Base-by-base conservation (phyloP, 1,139 yeast genomes). In the Starmera stellimalicola region DNA sequence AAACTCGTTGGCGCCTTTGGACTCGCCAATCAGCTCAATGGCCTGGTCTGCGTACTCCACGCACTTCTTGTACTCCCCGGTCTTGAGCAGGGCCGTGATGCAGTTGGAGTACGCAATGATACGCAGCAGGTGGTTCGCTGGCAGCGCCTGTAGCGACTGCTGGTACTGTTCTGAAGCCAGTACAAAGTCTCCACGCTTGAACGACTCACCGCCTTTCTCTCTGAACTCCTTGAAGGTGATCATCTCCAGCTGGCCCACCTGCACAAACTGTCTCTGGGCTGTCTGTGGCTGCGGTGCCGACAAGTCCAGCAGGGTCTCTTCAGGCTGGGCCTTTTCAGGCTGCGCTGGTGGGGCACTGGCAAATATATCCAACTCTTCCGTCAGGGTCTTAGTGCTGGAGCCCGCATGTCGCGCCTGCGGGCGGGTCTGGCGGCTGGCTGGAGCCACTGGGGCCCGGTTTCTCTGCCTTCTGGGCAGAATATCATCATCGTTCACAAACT, bases 181-280 rank as follows among this genome's bases (percentile, higher is more conserved):
- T 7, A 75, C 55, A 53, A 81, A 93, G 53, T 91, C 91, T n/a
- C 99, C 98, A 12, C 74, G 68, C 37, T 71, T 70, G 59, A 77
- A 91, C 1, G 77, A 68, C 20, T 65, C 67, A 3, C 74, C 61
- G 5, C 87, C 97, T 23, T 68, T 65, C 14, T 61, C 60, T 39
- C 83, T 73, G 16, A 71, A 63, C n/a, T 71, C 70, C 5, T 65
- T 64, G 48, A 73, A 75, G 19, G 47, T 44, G 18, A 45, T 48
- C 53, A 71, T 69, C 7, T 73, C 68, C 32, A 68, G 63, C 20
- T 60, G 50, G 7, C 59, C 52, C 2, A 60, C 40, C 2, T 62
- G 32, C 1, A 52, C 45, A 3, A 42, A 36, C 5, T 58, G 43
- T 16, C 60, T 46, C 5, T 48, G 28, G 4, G 30, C 7, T 12